Conservation (phyloP, 2,329 filamentous ascomycete species). For the Penicillium sp. region DNA sequence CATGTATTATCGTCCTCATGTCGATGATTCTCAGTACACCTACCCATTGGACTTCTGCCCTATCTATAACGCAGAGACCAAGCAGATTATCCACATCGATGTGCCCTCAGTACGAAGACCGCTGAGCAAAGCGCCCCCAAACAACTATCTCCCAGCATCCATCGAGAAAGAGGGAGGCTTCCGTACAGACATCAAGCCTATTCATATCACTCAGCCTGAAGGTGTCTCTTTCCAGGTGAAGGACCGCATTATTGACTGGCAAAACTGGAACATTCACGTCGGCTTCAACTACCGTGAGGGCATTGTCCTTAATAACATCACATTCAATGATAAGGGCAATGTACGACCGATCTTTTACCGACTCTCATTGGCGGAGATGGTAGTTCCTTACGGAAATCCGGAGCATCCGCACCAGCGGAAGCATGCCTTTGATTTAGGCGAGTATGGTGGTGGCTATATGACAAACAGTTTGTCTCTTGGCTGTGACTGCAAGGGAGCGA, state of each 20-base stretch:
- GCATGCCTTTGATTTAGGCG: constrained; percentile 49
- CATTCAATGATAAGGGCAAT: constrained; percentile 79
- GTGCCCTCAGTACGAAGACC: constrained; percentile 75
- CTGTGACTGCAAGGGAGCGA: constrained; percentile 55
- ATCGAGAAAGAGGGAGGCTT: constrained; percentile 75
- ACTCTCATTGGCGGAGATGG: constrained; percentile 88
- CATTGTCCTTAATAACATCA: constrained; percentile 86
- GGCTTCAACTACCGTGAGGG: constrained; percentile 96
- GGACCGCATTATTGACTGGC: constrained; percentile 77
- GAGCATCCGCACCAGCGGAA: constrained; percentile 52
- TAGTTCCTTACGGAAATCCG: constrained; percentile 68
- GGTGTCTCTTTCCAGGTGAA: constrained; percentile 82
- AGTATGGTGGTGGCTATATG: constrained; percentile 51
- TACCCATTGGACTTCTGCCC: constrained; percentile 93
- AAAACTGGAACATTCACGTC: constrained; percentile 90
- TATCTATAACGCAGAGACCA: constrained; percentile 79
- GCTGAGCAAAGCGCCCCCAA: constrained; percentile 67
- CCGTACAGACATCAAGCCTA: constrained; percentile 76
- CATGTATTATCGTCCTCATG: constrained; percentile 89
- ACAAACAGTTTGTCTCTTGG: constrained; percentile 49
- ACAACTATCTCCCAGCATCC: constrained; percentile 76
- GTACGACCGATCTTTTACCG: constrained; percentile 82
- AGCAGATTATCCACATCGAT: constrained; percentile 79
- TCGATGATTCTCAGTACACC: constrained; percentile 86
- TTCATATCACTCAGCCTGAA: constrained; percentile 84